These are phyloP conservation scores for Kuraishia borneana DNA, from an alignment of 805 yeast genomes.

Conservation along the genomic window DNA sequence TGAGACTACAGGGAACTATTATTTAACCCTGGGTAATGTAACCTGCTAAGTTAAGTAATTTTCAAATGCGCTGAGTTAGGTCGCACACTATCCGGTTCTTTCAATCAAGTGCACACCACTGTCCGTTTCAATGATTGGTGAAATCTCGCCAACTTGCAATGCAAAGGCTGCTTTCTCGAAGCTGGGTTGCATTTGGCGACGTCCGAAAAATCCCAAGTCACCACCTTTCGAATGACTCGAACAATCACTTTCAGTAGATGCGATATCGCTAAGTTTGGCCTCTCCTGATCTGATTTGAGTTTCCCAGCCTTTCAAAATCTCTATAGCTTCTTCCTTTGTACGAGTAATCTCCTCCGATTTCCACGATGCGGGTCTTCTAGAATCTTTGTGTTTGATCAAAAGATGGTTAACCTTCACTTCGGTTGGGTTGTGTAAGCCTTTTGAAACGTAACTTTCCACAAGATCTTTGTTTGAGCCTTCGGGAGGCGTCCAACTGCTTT, in stretches of 20 bases:
- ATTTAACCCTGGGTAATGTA: background rate
- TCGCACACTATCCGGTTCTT: slow-evolving; percentile 80
- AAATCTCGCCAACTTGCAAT: slow-evolving; percentile 71
- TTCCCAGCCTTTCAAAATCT: slow-evolving; percentile 46
- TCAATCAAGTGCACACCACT: slow-evolving; percentile 86
- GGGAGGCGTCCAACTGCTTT: slow-evolving; percentile 89
- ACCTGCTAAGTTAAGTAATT: no score
- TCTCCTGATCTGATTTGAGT: slow-evolving; percentile 54
- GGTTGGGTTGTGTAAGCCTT: slow-evolving; percentile 36
- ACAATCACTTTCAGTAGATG: slow-evolving; percentile 80
- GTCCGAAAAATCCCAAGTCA: slow-evolving; percentile 81
- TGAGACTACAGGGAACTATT: background rate
- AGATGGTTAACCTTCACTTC: slow-evolving; percentile 76
- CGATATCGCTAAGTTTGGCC: slow-evolving; percentile 57
- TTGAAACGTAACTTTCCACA: slow-evolving; percentile 45
- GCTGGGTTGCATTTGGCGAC: slow-evolving; percentile 91
- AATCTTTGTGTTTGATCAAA: slow-evolving; percentile 69
- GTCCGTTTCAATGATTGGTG: slow-evolving; percentile 77
- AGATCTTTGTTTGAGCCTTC: slow-evolving; percentile 58
- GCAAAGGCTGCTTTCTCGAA: slow-evolving; percentile 84
- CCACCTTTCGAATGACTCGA: slow-evolving; percentile 81
- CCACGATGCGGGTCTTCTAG: slow-evolving; percentile 91
- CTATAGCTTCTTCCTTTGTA: slow-evolving; percentile 74
- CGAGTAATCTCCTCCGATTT: slow-evolving; percentile 63
- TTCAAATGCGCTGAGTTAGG: no score